A percentile compares a stretch with the other conserved stretches of the same genome.
These are phyloP conservation scores for Annulohypoxylon stygium DNA, from an alignment of 495 filamentous ascomycete genomes.

Conservation along the genomic window DNA sequence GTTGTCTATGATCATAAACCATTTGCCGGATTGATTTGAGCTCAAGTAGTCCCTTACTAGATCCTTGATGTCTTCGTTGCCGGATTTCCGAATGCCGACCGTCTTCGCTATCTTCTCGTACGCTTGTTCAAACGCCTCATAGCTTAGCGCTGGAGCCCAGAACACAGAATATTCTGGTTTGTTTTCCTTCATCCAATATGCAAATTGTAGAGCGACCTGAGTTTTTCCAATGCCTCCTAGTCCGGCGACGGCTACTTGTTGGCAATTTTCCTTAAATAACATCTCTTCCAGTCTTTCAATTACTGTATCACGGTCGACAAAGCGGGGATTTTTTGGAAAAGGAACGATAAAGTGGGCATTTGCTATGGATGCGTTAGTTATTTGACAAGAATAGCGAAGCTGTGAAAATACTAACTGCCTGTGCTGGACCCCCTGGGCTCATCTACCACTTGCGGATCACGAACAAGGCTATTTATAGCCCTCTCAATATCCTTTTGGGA, in stretches of 20 bases:
- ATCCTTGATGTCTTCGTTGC: slow-evolving; percentile 37
- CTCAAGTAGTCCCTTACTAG: slow-evolving; percentile 40
- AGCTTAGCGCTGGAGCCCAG: slow-evolving; percentile 61
- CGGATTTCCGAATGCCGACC: slow-evolving; percentile 35
- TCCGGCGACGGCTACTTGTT: slow-evolving; percentile 55
- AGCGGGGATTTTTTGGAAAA: slow-evolving; percentile 44
- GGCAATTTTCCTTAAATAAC: slow-evolving; percentile 29
- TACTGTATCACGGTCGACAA: slow-evolving; percentile 44
- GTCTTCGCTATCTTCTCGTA: slow-evolving; percentile 58
- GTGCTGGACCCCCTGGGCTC: neutral
- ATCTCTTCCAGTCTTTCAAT: slow-evolving; percentile 35
- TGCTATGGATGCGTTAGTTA: neutral
- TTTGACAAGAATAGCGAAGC: neutral
- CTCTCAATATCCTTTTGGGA: neutral
- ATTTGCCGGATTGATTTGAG: slow-evolving; percentile 36
- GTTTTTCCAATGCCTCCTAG: slow-evolving; percentile 67
- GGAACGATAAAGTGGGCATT: slow-evolving; percentile 15
- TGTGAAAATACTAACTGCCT: neutral
- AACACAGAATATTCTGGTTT: slow-evolving; percentile 61
- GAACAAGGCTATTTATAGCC: neutral
- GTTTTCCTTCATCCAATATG: slow-evolving; percentile 54
- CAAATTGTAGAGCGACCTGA: slow-evolving; percentile 64
- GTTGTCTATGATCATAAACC: slow-evolving; percentile 55
- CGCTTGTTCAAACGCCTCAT: slow-evolving; percentile 60
- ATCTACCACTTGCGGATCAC: neutral